phyloP scores from a whole-genome alignment of 2,329 filamentous ascomycete genomes.

The Knufia petricola region DNA sequence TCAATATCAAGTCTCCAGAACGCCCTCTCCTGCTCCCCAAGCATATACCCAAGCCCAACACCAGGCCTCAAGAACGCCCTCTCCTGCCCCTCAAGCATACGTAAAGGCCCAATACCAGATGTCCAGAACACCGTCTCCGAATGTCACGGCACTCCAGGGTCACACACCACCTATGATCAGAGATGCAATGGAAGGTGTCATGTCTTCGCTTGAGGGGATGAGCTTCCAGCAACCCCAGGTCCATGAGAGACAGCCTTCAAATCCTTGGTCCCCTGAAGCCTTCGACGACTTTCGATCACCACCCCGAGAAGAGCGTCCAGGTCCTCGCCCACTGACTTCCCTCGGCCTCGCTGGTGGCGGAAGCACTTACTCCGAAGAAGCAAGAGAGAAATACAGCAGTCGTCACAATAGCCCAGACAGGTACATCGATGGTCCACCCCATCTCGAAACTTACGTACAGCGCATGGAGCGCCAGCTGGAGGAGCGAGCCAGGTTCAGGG shows the following conservation, averaged over 20 bases:
- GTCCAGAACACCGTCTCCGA: slow-evolving; percentile 53
- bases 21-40: slow-evolving; percentile 38
- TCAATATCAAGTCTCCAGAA: slow-evolving; percentile 35
- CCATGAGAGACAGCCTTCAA: slow-evolving; percentile 43
- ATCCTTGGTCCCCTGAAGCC: slow-evolving; percentile 85
- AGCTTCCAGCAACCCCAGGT: slow-evolving; percentile 47
- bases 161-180: slow-evolving; percentile 84
- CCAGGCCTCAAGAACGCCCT: slow-evolving; percentile 36
- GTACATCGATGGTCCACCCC: slow-evolving; percentile 52
- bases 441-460: slow-evolving; percentile 77
- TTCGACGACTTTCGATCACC: slow-evolving; percentile 49
- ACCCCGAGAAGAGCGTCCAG: slow-evolving; percentile 26
- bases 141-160: slow-evolving; percentile 56
- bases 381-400: slow-evolving; percentile 49
- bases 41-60: slow-evolving; percentile 31
- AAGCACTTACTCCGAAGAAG: slow-evolving; percentile 35
- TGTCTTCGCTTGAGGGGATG: slow-evolving; percentile 87
- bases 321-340: slow-evolving; percentile 59
- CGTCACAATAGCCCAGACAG: slow-evolving; percentile 41
- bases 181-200: slow-evolving; percentile 96
- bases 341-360: slow-evolving; percentile 54
- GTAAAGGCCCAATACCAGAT: slow-evolving; percentile 35
- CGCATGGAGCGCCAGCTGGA: slow-evolving; percentile 79
- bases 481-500: slow-evolving; percentile 44
- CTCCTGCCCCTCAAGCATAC: slow-evolving; percentile 31